A percentile compares a stretch with the other conserved stretches of the same genome.
Evolutionary conservation across 345 rosid species (phyloP).

Genomic region (Syzygium oleosum): DNA sequence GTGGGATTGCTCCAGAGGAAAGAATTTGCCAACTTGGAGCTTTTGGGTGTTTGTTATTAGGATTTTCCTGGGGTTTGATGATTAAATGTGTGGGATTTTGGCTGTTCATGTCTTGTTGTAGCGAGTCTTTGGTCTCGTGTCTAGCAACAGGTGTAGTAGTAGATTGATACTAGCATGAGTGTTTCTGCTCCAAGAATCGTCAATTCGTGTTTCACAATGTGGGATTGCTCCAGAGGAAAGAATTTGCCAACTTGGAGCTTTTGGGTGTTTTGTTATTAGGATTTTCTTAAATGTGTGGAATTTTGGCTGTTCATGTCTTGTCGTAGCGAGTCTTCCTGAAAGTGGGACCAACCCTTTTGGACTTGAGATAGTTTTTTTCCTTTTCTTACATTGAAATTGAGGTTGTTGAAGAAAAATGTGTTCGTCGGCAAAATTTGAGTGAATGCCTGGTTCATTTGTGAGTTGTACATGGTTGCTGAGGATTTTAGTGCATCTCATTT

Average conservation of each 20-base stretch:
- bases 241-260: background rate
- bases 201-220: too few relatives aligned
- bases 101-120: background rate
- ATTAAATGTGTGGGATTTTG: background rate
- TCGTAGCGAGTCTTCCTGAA: background rate
- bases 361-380: background rate
- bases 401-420: background rate
- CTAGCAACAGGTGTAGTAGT: too few relatives aligned
- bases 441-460: background rate
- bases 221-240: too few relatives aligned
- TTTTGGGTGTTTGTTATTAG: background rate
- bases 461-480: background rate
- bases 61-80: background rate
- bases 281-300: background rate
- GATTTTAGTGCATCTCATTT: background rate
- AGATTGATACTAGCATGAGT: too few relatives aligned
- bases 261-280: background rate
- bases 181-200: too few relatives aligned
- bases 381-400: background rate
- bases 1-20: background rate
- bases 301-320: background rate
- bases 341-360: background rate
- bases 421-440: background rate
- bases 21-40: background rate
- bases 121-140: too few relatives aligned